phyloP scores from a whole-genome alignment of 768 basidiomycete genomes.

The Crassisporium funariophilum region DNA sequence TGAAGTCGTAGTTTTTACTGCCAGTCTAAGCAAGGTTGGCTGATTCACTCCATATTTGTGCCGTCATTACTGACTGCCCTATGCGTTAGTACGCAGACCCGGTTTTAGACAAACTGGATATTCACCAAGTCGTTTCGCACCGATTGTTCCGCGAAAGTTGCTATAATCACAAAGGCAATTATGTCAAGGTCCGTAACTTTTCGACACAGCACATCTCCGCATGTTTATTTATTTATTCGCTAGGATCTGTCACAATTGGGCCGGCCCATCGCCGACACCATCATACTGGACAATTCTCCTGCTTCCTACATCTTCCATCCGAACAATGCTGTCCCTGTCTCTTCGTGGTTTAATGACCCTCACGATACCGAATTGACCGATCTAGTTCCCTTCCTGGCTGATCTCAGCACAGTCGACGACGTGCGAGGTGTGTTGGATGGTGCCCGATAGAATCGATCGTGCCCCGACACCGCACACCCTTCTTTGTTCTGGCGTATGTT shows the following conservation, averaged over 20 bases:
- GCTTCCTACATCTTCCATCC: slow-evolving; percentile 99
- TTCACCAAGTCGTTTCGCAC: slow-evolving; percentile 90
- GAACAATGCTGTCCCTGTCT: slow-evolving; percentile 98
- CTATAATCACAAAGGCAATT: slow-evolving; percentile 98
- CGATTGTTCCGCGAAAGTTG: slow-evolving; percentile 97
- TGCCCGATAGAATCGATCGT: slow-evolving; percentile 57
- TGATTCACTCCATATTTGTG: slow-evolving; percentile 1
- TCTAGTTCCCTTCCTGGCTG: slow-evolving; percentile 90
- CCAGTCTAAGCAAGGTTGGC: slow-evolving; percentile 92
- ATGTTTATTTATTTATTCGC: slow-evolving; percentile 1
- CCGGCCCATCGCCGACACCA: slow-evolving; percentile 89
- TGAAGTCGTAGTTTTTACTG: slow-evolving; percentile 97
- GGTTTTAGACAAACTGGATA: slow-evolving; percentile 94
- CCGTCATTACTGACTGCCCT: slow-evolving; percentile 6
- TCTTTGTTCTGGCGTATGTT: slow-evolving; percentile 6
- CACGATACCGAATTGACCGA: slow-evolving; percentile 98
- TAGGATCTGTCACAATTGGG: slow-evolving; percentile 98
- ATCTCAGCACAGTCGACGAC: slow-evolving; percentile 83
- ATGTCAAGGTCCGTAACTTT: slow-evolving; percentile 79
- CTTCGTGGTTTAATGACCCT: slow-evolving; percentile 99
- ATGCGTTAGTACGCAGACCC: slow-evolving; percentile 92
- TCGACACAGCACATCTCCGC: background rate
- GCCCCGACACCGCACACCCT: background rate
- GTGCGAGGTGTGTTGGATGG: slow-evolving; percentile 91
- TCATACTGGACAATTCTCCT: slow-evolving; percentile 98